Evolutionary conservation across 495 filamentous ascomycete genomes (phyloP).

Genomic region (Tuber borchii): DNA sequence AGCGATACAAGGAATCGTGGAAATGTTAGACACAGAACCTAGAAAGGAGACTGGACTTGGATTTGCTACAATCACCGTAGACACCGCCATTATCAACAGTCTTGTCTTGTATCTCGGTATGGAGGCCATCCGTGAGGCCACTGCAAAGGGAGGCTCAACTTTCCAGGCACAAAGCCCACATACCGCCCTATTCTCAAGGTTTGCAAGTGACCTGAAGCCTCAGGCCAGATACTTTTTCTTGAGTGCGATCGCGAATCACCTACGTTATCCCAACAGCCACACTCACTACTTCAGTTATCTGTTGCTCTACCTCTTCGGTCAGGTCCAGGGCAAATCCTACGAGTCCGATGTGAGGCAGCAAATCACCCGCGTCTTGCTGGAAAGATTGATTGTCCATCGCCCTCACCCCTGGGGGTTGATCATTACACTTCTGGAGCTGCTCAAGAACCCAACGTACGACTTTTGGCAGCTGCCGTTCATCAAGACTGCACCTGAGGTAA

Average conservation of each 20-base stretch:
- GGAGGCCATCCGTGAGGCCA: constrained; percentile 55
- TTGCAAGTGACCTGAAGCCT: constrained; percentile 65
- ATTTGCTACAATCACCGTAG: constrained; percentile 56
- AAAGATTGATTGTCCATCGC: constrained; percentile 79
- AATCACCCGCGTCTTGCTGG: constrained; percentile 77
- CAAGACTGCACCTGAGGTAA: constrained; percentile 48
- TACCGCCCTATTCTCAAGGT: constrained; percentile 62
- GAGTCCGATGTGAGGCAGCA: constrained; percentile 79
- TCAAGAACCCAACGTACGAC: constrained; percentile 78
- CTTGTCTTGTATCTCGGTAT: constrained; percentile 76
- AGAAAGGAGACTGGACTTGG: constrained; percentile 33
- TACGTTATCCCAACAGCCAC: constrained; percentile 79
- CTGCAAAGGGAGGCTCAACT: constrained; percentile 55
- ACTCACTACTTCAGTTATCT: constrained; percentile 91
- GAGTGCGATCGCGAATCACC: constrained; percentile 78
- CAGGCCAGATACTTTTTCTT: constrained; percentile 81
- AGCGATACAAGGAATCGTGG: constrained; percentile 26
- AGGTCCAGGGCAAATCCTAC: constrained; percentile 67
- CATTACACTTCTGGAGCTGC: constrained; percentile 78
- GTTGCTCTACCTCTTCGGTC: constrained; percentile 77
- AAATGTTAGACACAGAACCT: constrained; percentile 33
- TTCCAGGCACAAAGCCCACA: constrained; percentile 68
- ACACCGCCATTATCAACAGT: constrained; percentile 68
- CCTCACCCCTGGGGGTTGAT: constrained; percentile 96
- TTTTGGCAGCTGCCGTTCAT: constrained; percentile 93